Base-by-base conservation (phyloP, 1,284 basidiomycete species). In the Anthracocystis panici-leucophaei region DNA sequence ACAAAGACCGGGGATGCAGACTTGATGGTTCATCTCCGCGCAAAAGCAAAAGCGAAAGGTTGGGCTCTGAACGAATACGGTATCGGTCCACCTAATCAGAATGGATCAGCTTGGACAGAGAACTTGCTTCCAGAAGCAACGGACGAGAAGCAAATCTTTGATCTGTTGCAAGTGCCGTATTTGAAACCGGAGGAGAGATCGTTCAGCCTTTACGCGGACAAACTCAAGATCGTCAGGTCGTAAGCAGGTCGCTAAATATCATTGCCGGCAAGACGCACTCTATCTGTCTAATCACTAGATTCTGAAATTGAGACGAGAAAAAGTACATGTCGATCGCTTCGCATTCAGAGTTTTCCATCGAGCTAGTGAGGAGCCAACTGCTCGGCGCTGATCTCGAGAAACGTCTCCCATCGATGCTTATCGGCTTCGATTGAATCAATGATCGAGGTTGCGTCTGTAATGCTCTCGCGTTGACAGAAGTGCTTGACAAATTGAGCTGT, bases 41-140 rank as follows among this genome's bases (percentile, higher is more conserved):
- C 38, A 10, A 58, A 59, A 12, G 69, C 69, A 1, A 66, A 63
- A 38, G 41, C 54, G 1, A 56, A 41, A 38, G 69, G 63, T 5
- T 64, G 60, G 64, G 64, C 69, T 14, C 29, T 72, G 6, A 72
- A 72, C 64, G 69, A 72, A 46, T 72, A 66, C 41, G 69, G 63
- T 4, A 54, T 72, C 8, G 68, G 68, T 38, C 68, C 68, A 0
- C 57, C 59, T 16, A 72, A 72, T 18, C 21, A 62, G 45, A 72
- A 72, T 46, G 64, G 64, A 4, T 72, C 64, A 1, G 69, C 69
- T 11, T 72, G 69, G 69, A 72, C 59, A 1, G 27, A 62, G 21
- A 57, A 56, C 16, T 23, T 72, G 48, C 40, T 72, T 12, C 54
- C 41, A 35, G 57, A 72, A 5, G 69, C 69, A 3, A 65, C 58